Percentiles rank a stretch among this genome's conserved stretches.
Evolutionary conservation across 2,329 filamentous ascomycete genomes (phyloP).

Genomic region (Aspergillus hortae): DNA sequence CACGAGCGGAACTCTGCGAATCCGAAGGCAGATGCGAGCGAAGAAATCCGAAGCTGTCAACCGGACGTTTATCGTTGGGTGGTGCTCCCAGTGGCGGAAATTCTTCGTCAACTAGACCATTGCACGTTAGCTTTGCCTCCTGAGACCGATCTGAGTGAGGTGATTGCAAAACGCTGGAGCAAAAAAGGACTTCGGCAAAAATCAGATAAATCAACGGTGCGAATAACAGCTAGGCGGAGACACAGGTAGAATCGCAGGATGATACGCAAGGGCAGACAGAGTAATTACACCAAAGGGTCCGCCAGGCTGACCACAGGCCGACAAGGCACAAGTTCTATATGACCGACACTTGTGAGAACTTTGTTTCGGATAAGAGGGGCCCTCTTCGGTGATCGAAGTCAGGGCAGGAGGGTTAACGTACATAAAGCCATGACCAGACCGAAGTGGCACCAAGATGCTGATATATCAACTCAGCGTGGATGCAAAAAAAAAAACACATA

Average conservation of each 20-base stretch:
- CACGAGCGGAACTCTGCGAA: constrained; percentile 26
- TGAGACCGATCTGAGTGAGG: constrained; percentile 1
- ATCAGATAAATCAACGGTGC: background rate
- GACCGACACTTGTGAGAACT: constrained; percentile 44
- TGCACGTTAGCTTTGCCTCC: constrained; percentile 23
- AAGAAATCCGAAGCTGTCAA: constrained; percentile 35
- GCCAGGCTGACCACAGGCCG: constrained; percentile 22
- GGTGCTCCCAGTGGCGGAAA: constrained; percentile 44
- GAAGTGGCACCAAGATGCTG: constrained; percentile 33
- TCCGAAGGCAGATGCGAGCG: constrained; percentile 33
- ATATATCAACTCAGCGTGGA: constrained; percentile 35
- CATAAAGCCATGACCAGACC: constrained; percentile 41
- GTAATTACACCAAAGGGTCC: constrained; percentile 35
- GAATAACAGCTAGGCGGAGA: constrained; percentile 2
- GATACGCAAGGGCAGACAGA: constrained; percentile 28
- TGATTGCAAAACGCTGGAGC: constrained; percentile 3
- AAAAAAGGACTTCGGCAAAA: background rate
- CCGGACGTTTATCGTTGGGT: constrained; percentile 32
- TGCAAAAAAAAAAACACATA: constrained; percentile 31
- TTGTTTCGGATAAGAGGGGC: constrained; percentile 43
- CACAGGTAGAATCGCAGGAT: constrained; percentile 14
- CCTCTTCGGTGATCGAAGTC: constrained; percentile 36
- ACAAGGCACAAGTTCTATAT: constrained; percentile 36
- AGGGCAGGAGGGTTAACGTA: constrained; percentile 51
- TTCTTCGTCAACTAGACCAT: constrained; percentile 42